Conservation (phyloP, 2,329 filamentous ascomycete species). For the Aphanocladium album region DNA sequence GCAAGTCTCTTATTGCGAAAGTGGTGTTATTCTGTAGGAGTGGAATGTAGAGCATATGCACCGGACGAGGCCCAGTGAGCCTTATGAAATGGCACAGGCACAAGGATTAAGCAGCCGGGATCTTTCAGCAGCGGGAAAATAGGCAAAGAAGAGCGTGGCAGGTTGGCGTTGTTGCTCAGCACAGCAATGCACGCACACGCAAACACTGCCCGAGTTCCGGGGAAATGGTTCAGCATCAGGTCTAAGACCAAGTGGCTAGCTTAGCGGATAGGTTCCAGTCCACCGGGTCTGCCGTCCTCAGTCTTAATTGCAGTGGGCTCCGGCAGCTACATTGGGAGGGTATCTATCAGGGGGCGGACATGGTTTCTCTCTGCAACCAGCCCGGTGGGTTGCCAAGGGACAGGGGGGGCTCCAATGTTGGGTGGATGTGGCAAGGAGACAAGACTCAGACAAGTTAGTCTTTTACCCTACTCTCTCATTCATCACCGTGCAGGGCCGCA, state of each 20-base stretch:
- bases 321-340: background rate
- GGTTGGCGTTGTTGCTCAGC: background rate
- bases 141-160: background rate
- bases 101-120: background rate
- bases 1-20: slow-evolving; percentile 3
- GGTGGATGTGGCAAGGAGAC: background rate
- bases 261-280: slow-evolving; percentile 7
- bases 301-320: background rate
- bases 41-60: background rate
- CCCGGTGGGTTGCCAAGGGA: background rate
- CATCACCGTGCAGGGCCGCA: background rate
- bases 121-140: no score
- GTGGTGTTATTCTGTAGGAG: background rate
- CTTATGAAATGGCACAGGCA: background rate
- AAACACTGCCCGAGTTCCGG: slow-evolving; percentile 1
- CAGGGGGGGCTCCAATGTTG: background rate
- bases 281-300: slow-evolving; percentile 6
- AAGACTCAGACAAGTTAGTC: background rate
- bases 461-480: background rate
- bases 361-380: background rate
- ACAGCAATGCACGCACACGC: background rate
- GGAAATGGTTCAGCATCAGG: slow-evolving; percentile 10
- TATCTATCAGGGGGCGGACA: background rate
- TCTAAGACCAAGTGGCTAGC: slow-evolving; percentile 1
- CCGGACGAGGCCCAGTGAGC: background rate